Percentiles rank a stretch among this genome's conserved stretches.
Evolutionary conservation across 345 rosid species (phyloP).

Genomic region (Citrus mangshanensis): DNA sequence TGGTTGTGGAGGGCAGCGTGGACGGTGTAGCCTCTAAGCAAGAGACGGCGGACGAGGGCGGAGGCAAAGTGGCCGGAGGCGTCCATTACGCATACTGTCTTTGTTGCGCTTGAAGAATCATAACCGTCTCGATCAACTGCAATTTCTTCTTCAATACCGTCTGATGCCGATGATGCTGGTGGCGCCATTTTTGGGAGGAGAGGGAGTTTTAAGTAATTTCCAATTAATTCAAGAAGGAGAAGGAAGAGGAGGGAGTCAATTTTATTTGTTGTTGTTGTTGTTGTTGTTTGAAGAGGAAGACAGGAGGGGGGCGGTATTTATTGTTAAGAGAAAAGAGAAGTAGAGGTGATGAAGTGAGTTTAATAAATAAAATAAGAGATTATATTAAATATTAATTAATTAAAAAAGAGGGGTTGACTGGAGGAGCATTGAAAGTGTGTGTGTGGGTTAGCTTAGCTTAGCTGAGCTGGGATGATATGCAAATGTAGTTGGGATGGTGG

Average conservation of each 20-base stretch:
- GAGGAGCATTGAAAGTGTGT: no score
- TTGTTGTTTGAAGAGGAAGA: no score
- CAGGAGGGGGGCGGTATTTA: neutral
- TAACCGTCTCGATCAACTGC: no score
- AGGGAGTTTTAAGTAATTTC: neutral
- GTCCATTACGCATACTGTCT: constrained; percentile 59
- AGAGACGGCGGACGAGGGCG: constrained; percentile 38
- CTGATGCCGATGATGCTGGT: neutral
- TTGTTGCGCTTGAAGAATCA: neutral
- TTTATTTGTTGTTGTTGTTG: no score
- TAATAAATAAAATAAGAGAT: no score
- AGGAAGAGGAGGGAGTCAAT: no score
- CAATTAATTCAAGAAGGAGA: neutral
- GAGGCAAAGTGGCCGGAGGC: constrained; percentile 59
- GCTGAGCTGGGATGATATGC: no score
- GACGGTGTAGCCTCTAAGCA: constrained; percentile 52
- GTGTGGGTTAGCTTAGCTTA: no score
- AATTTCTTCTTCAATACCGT: no score
- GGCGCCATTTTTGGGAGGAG: constrained; percentile 36
- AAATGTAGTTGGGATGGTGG: neutral
- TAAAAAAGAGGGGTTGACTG: no score
- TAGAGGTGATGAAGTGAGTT: no score
- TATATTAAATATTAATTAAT: no score
- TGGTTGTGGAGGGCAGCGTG: constrained; percentile 53
- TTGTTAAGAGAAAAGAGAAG: neutral